These are phyloP conservation scores for Colletotrichum agaves DNA, from an alignment of 2,329 filamentous ascomycete genomes.

Conservation along the genomic window DNA sequence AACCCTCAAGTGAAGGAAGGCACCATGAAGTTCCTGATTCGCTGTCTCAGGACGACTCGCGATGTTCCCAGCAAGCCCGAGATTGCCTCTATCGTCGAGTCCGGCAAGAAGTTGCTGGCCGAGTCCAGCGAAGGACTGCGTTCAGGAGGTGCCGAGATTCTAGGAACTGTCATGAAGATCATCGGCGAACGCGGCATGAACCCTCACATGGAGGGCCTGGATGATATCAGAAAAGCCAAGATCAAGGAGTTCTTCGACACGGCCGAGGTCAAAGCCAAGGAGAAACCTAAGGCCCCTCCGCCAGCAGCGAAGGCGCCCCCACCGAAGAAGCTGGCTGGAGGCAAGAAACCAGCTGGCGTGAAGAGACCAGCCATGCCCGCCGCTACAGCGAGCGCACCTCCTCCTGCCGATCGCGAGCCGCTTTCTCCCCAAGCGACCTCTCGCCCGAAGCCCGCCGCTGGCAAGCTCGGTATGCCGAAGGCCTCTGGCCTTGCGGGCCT, in stretches of 20 bases:
- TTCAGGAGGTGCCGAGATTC: constrained; percentile 88
- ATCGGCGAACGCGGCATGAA: constrained; percentile 97
- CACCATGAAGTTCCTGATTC: constrained; percentile 91
- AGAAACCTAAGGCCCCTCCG: constrained; percentile 85
- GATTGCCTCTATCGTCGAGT: constrained; percentile 86
- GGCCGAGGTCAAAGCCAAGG: constrained; percentile 59
- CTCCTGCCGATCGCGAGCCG: constrained; percentile 60
- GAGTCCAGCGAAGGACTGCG: constrained; percentile 89
- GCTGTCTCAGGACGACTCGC: constrained; percentile 84
- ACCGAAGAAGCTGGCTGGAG: constrained; percentile 59
- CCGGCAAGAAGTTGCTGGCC: constrained; percentile 86
- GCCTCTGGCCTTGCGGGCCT: constrained; percentile 63
- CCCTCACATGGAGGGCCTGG: constrained; percentile 87
- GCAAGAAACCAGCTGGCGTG: constrained; percentile 52
- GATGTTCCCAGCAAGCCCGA: constrained; percentile 88
- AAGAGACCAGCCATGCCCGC: constrained; percentile 54
- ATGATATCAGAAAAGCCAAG: constrained; percentile 95
- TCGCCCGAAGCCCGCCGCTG: constrained; percentile 55
- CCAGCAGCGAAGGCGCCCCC: constrained; percentile 63
- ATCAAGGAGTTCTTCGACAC: constrained; percentile 91
- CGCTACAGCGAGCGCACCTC: constrained; percentile 46
- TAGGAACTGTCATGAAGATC: constrained; percentile 98
- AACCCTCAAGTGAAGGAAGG: constrained; percentile 98
- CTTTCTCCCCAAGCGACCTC: constrained; percentile 69
- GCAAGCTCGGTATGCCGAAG: constrained; percentile 68